Evolutionary conservation across 1,284 basidiomycete species (phyloP).

Genomic region (Moesziomyces globuligerus): DNA sequence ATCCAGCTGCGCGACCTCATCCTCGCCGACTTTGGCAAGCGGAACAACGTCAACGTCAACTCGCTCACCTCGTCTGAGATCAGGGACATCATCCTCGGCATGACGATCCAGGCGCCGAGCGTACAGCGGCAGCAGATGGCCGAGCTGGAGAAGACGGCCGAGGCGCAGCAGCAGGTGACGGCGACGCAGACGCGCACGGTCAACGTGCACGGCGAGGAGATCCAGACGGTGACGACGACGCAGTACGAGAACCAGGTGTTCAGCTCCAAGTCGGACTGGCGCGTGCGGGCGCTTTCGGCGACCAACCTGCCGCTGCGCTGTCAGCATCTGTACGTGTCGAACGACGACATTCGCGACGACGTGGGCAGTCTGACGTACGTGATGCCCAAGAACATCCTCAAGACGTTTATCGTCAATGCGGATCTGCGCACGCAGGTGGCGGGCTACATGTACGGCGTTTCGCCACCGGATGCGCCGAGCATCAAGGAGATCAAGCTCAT

Average conservation of each 20-base stretch:
- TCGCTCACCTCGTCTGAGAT: constrained; percentile 96
- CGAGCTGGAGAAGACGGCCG: constrained; percentile 90
- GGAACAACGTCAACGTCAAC: constrained; percentile 98
- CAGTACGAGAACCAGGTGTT: constrained; percentile 98
- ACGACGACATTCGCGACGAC: constrained; percentile 98
- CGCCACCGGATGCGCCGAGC: constrained; percentile 94
- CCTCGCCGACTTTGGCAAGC: constrained; percentile 91
- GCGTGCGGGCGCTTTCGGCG: constrained; percentile 92
- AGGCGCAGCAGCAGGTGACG: constrained; percentile 93
- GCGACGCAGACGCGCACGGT: constrained; percentile 97
- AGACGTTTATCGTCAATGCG: constrained; percentile 90
- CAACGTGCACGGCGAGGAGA: constrained; percentile 95
- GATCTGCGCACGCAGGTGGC: constrained; percentile 97
- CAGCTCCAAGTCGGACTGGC: constrained; percentile 99
- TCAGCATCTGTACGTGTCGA: constrained; percentile 98
- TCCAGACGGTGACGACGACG: constrained; percentile 94
- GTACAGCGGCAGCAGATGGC: constrained; percentile 98
- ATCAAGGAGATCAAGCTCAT: constrained; percentile 99
- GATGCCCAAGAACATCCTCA: constrained; percentile 95
- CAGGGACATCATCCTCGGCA: constrained; percentile 70
- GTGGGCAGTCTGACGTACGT: constrained; percentile 93
- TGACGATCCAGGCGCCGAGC: constrained; percentile 87
- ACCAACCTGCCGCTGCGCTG: constrained; percentile 95
- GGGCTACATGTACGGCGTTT: constrained; percentile 89
- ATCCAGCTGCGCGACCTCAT: constrained; percentile 79